Percentiles rank a stretch among this genome's conserved stretches.
These are phyloP conservation scores for Sarocladium kiliense DNA, from an alignment of 2,329 filamentous ascomycete species.

Conservation along the genomic window DNA sequence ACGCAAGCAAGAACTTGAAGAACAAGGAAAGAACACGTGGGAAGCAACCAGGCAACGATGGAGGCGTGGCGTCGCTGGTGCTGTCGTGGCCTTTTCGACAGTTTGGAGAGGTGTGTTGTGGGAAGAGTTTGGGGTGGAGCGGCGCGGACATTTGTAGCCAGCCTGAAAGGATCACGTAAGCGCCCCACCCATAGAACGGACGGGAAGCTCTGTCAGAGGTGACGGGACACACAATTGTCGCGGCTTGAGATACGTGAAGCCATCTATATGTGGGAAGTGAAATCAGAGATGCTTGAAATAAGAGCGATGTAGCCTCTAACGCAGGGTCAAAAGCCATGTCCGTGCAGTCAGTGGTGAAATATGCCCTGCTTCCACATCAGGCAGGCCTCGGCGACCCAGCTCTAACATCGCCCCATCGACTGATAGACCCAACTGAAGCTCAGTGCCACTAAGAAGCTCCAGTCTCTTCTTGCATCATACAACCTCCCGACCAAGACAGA, in stretches of 20 bases:
- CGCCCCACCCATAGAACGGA: background rate
- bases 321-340: background rate
- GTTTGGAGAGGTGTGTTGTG: background rate
- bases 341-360: background rate
- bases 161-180: conserved; percentile 4
- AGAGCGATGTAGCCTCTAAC: background rate
- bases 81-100: conserved; percentile 27
- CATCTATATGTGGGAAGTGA: too few relatives aligned
- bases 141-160: conserved; percentile 2
- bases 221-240: too few relatives aligned
- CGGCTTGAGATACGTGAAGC: too few relatives aligned
- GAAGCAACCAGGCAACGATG: conserved; percentile 21
- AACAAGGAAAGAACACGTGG: conserved; percentile 11
- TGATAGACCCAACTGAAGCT: background rate
- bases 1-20: conserved; percentile 9
- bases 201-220: too few relatives aligned
- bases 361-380: background rate
- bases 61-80: conserved; percentile 25
- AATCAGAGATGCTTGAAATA: background rate
- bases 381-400: background rate
- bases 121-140: conserved; percentile 9
- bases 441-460: background rate
- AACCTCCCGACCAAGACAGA: background rate
- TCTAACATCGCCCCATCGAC: background rate
- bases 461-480: conserved; percentile 2